These are phyloP conservation scores for Datisca glomerata DNA, from an alignment of 306 rosid genomes.

Conservation along the genomic window DNA sequence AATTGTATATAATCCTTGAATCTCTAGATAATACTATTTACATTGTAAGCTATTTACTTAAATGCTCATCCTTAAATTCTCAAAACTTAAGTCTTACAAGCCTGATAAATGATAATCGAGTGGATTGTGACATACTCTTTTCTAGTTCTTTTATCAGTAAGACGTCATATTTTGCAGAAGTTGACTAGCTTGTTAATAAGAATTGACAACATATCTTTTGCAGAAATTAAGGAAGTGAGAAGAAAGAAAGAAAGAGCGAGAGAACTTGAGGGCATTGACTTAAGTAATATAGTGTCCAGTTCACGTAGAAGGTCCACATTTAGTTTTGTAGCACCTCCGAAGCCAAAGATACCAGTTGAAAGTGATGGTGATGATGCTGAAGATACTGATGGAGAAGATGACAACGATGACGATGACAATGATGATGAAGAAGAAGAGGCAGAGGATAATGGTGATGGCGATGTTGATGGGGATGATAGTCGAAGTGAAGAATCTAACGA, in stretches of 20 bases:
- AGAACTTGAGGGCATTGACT: slow-evolving; percentile 95
- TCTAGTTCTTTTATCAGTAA: too few relatives aligned
- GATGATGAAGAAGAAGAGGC: slow-evolving; percentile 40
- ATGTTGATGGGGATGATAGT: slow-evolving; percentile 32
- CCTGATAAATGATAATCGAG: too few relatives aligned
- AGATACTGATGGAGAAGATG: slow-evolving; percentile 28
- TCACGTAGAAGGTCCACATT: slow-evolving; percentile 73
- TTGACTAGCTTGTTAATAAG: too few relatives aligned
- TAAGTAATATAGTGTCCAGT: slow-evolving; percentile 75
- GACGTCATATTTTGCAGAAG: too few relatives aligned
- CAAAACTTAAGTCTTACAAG: too few relatives aligned
- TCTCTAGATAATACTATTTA: too few relatives aligned
- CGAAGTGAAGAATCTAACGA: slow-evolving; percentile 64
- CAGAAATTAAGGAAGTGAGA: slow-evolving; percentile 78
- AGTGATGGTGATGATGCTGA: slow-evolving; percentile 37
- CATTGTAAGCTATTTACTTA: too few relatives aligned
- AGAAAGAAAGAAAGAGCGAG: slow-evolving; percentile 81
- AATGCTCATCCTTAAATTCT: too few relatives aligned
- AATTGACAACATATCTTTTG: too few relatives aligned
- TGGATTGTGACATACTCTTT: too few relatives aligned
- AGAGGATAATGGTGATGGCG: slow-evolving; percentile 12
- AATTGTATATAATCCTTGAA: too few relatives aligned
- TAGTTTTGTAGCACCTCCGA: slow-evolving; percentile 57
- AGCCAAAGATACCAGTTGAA: slow-evolving; percentile 57
- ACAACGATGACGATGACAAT: slow-evolving; percentile 34